Evolutionary conservation across 371 early-diverging fungal species (phyloP).

Genomic region (Mucor racemosus): DNA sequence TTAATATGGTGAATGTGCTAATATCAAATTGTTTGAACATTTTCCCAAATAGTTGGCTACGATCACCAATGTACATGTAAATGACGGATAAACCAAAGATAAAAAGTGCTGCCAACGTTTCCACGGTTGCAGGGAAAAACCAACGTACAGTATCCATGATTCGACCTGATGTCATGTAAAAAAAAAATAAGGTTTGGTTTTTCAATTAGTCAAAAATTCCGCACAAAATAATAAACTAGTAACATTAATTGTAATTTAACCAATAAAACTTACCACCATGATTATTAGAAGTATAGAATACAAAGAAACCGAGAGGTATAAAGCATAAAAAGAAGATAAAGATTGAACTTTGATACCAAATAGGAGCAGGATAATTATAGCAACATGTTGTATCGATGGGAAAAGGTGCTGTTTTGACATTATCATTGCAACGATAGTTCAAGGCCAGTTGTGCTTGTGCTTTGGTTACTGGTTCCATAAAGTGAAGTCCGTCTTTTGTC

Average conservation of each 20-base stretch:
- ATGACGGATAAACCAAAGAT: conserved; percentile 58
- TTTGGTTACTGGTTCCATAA: conserved; percentile 43
- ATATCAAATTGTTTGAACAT: conserved; percentile 62
- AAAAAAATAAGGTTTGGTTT: background rate
- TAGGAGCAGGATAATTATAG: conserved; percentile 57
- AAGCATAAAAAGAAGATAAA: conserved; percentile 47
- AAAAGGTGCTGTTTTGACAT: conserved; percentile 22
- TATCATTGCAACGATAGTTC: conserved; percentile 69
- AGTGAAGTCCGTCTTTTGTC: conserved; percentile 72
- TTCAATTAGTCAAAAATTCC: background rate
- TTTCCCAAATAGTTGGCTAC: conserved; percentile 71
- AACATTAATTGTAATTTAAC: background rate
- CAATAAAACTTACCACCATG: conserved; percentile 23
- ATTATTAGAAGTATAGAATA: conserved; percentile 17
- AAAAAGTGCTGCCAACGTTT: conserved; percentile 47
- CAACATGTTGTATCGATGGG: conserved; percentile 68
- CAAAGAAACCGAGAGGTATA: conserved; percentile 47
- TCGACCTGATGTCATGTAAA: background rate
- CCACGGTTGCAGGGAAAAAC: conserved; percentile 6
- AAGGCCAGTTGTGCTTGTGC: conserved; percentile 63
- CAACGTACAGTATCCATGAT: background rate
- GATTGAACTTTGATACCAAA: conserved; percentile 48
- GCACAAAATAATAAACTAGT: conserved; percentile 5
- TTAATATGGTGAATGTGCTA: conserved; percentile 48
- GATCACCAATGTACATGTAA: conserved; percentile 70